A percentile compares a stretch with the other conserved stretches of the same genome.
These are phyloP conservation scores for Lactifluus pinguis DNA, from an alignment of 768 basidiomycete genomes.

Conservation along the genomic window DNA sequence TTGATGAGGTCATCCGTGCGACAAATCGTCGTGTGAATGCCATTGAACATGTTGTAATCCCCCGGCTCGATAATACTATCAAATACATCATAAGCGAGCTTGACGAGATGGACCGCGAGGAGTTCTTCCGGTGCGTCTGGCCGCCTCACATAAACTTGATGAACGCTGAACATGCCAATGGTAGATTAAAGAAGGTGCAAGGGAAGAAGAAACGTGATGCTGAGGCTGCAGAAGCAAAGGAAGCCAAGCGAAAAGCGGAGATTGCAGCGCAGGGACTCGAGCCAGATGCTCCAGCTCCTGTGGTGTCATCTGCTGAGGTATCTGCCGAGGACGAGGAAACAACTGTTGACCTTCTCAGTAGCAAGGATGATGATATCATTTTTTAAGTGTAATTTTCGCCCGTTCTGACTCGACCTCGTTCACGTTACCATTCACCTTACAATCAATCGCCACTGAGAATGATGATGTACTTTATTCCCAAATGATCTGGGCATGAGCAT, in stretches of 20 bases:
- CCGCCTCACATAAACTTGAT: background rate
- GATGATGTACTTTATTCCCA: background rate
- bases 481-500: slow-evolving; percentile 30
- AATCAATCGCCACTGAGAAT: background rate
- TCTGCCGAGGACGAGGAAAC: slow-evolving; percentile 24
- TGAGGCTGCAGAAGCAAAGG: slow-evolving; percentile 25
- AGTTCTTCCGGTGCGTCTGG: slow-evolving; percentile 70
- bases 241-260: slow-evolving; percentile 17
- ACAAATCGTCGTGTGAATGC: slow-evolving; percentile 98
- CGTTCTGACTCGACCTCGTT: slow-evolving; percentile 2
- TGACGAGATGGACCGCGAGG: slow-evolving; percentile 97
- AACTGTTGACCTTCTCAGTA: slow-evolving; percentile 60
- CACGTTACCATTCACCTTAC: background rate
- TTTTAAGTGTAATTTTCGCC: slow-evolving; percentile 43
- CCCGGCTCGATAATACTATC: slow-evolving; percentile 92
- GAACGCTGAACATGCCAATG: background rate
- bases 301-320: background rate
- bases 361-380: slow-evolving; percentile 89
- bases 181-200: slow-evolving; percentile 91
- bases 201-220: slow-evolving; percentile 91
- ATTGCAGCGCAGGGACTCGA: slow-evolving; percentile 15
- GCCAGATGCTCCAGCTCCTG: background rate
- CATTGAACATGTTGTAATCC: slow-evolving; percentile 95
- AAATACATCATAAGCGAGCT: slow-evolving; percentile 96
- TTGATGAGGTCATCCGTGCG: slow-evolving; percentile 98